Evolutionary conservation across 768 basidiomycete genomes (phyloP).

Genomic region (button mushroom (Agaricus bisporus)): DNA sequence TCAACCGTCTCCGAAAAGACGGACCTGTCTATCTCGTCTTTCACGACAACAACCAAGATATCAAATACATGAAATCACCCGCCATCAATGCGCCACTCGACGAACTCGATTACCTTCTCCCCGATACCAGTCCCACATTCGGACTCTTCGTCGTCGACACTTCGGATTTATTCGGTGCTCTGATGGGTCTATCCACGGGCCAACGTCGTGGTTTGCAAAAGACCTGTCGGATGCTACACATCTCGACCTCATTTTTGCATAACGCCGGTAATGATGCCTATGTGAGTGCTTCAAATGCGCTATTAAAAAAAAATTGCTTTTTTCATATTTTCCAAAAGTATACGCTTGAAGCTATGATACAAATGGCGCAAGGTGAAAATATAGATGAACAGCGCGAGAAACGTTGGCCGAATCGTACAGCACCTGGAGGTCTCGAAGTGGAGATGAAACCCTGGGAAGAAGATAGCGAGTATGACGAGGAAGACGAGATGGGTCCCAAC

Average conservation of each 20-base stretch:
- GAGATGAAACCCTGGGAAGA: conserved; percentile 56
- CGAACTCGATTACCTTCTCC: conserved; percentile 47
- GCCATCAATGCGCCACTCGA: conserved; percentile 50
- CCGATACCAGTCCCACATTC: conserved; percentile 42
- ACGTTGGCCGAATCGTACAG: conserved; percentile 68
- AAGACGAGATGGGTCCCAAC: conserved; percentile 32
- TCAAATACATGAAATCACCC: conserved; percentile 63
- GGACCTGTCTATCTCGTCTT: conserved; percentile 77
- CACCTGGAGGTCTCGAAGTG: conserved; percentile 39
- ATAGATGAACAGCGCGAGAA: conserved; percentile 72
- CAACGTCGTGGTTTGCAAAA: conserved; percentile 56
- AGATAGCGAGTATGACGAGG: conserved; percentile 42
- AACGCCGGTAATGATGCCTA: conserved; percentile 87
- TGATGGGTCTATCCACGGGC: conserved; percentile 53
- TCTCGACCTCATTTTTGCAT: conserved; percentile 53
- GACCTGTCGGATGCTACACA: conserved; percentile 56
- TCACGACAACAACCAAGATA: conserved; percentile 72
- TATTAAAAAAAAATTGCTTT: too few species aligned
- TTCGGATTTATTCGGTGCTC: conserved; percentile 64
- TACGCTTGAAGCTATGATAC: conserved; percentile 56
- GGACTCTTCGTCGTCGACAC: conserved; percentile 71
- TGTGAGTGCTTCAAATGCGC: too few species aligned
- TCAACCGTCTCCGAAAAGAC: conserved; percentile 29
- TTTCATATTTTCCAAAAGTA: conserved; percentile 36
- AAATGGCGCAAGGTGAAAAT: conserved; percentile 71